Evolutionary conservation across 768 basidiomycete genomes (phyloP).

Genomic region (Pleurotus djamor): DNA sequence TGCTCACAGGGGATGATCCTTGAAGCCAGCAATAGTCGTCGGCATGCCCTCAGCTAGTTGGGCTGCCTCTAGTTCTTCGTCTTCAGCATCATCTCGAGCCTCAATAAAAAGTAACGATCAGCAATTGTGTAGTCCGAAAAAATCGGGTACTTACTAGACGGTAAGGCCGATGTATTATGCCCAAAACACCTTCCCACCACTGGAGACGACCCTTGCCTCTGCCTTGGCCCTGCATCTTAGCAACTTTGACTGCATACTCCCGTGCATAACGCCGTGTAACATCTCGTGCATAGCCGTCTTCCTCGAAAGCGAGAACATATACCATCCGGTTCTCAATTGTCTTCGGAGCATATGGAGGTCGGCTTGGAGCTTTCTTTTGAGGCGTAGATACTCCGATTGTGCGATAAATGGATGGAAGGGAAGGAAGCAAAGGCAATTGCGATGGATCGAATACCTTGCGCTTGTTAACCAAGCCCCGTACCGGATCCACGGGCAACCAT

Average conservation of each 20-base stretch:
- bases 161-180: conserved; percentile 69
- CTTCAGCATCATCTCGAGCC: conserved; percentile 93
- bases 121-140: conserved; percentile 2
- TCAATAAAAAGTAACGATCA: conserved; percentile 27
- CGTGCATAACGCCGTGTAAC: conserved; percentile 89
- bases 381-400: conserved; percentile 1
- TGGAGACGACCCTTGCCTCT: conserved; percentile 56
- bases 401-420: conserved; percentile 9
- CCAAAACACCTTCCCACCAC: conserved; percentile 84
- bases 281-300: conserved; percentile 90
- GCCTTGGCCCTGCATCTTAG: conserved; percentile 72
- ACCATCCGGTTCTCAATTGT: conserved; percentile 76
- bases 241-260: conserved; percentile 75
- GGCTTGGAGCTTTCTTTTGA: conserved; percentile 10
- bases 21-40: conserved; percentile 85
- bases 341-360: conserved; percentile 15
- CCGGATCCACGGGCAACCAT: conserved; percentile 93
- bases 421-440: conserved; percentile 17
- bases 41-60: conserved; percentile 94
- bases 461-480: conserved; percentile 78
- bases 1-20: conserved; percentile 87
- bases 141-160: conserved; percentile 63
- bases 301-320: conserved; percentile 93
- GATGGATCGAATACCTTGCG: conserved; percentile 79
- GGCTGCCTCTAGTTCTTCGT: conserved; percentile 77